phyloP scores from a whole-genome alignment of 2,329 filamentous ascomycete genomes.

The Scedosporium dehoogii region DNA sequence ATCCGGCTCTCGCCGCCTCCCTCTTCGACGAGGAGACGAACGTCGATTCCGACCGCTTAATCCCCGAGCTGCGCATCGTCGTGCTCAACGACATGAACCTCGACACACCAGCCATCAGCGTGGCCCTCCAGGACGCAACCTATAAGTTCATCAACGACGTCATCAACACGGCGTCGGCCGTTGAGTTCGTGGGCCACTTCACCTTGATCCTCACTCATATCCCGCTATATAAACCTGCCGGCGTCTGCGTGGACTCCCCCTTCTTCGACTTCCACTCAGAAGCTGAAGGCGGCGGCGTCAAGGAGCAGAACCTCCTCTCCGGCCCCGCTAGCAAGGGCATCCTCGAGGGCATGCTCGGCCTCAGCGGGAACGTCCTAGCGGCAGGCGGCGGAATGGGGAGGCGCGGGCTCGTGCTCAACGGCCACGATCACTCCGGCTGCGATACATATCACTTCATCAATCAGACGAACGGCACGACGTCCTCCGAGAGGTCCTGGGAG shows the following conservation, averaged over 20 bases:
- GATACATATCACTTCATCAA: constrained; percentile 79
- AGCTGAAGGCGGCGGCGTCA: constrained; percentile 60
- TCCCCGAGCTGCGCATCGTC: constrained; percentile 68
- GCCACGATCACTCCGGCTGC: constrained; percentile 92
- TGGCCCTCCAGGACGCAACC: constrained; percentile 61
- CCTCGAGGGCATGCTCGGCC: constrained; percentile 75
- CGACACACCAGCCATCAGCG: constrained; percentile 65
- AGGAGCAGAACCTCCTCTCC: constrained; percentile 86
- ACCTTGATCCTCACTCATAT: constrained; percentile 89
- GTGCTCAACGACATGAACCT: constrained; percentile 91
- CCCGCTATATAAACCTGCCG: constrained; percentile 73
- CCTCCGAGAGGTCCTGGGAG: constrained; percentile 38
- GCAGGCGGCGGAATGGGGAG: constrained; percentile 55
- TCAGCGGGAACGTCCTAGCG: constrained; percentile 52
- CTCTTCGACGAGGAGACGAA: constrained; percentile 31
- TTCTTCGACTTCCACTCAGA: constrained; percentile 68
- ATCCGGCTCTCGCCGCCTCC: constrained; percentile 27
- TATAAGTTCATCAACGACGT: constrained; percentile 67
- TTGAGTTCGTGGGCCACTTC: constrained; percentile 54
- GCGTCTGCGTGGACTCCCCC: constrained; percentile 75
- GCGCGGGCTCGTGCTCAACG: constrained; percentile 73
- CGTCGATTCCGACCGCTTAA: constrained; percentile 34
- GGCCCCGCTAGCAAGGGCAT: constrained; percentile 61
- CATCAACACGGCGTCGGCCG: constrained; percentile 51
- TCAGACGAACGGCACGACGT: constrained; percentile 36